Conservation (phyloP, 331 rosid genomes). For the Ulmus americana region DNA sequence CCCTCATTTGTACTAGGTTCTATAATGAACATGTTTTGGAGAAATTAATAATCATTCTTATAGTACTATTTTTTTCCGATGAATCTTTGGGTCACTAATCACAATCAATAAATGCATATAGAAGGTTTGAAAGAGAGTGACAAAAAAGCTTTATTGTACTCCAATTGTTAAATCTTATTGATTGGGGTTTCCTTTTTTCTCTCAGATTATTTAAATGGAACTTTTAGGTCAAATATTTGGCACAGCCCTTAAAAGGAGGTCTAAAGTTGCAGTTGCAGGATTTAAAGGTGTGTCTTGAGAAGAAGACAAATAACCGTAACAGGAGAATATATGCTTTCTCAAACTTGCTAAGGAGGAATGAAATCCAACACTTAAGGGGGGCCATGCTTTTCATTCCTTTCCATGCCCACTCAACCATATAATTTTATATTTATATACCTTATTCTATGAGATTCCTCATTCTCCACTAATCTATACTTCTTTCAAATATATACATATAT, state of each 20-base stretch:
- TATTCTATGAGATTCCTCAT: constrained; percentile 4
- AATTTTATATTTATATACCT: constrained; percentile 6
- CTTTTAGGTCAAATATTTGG: constrained; percentile 31
- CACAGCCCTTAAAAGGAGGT: constrained; percentile 50
- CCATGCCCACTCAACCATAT: constrained; percentile 27
- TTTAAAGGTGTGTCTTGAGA: constrained; percentile 35
- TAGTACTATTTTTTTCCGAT: no score
- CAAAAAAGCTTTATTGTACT: not conserved
- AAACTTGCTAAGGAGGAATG: constrained; percentile 35
- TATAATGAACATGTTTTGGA: no score
- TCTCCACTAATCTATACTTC: constrained; percentile 5
- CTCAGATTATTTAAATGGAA: constrained; percentile 17
- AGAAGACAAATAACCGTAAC: constrained; percentile 59
- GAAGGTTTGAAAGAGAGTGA: no score
- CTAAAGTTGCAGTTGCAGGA: constrained; percentile 49
- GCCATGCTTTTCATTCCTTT: constrained; percentile 32
- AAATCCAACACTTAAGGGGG: constrained; percentile 41
- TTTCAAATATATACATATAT: not conserved
- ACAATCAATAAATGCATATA: no score
- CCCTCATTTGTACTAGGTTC: no score
- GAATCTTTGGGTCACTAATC: no score
- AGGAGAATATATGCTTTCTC: constrained; percentile 55
- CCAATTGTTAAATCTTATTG: constrained; percentile 7
- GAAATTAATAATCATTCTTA: no score
- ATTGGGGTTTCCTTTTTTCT: constrained; percentile 15